phyloP scores from a whole-genome alignment of 1,284 basidiomycete genomes.

The Cutaneotrichosporon daszewskae region DNA sequence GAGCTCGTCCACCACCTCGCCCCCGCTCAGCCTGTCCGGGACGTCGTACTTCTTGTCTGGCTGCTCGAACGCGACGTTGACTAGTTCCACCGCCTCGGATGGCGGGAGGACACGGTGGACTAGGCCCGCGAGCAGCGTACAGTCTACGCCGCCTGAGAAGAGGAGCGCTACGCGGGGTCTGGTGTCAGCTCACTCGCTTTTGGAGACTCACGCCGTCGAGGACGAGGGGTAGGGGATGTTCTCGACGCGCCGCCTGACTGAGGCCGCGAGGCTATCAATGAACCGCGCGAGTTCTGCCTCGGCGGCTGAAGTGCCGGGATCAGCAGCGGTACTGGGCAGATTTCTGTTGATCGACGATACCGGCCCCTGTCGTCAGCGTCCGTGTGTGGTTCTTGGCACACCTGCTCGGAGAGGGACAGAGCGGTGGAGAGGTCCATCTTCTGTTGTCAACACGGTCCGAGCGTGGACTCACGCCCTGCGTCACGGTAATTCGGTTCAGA shows the following conservation, averaged over 20 bases:
- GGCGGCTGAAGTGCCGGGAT: slow-evolving; percentile 5
- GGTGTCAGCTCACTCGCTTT: too few species aligned
- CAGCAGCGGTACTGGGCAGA: slow-evolving; percentile 8
- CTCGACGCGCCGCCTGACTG: slow-evolving; percentile 48
- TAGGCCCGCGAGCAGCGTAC: slow-evolving; percentile 71
- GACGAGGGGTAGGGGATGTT: slow-evolving; percentile 44
- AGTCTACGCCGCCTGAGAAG: slow-evolving; percentile 96
- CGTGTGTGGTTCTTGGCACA: too few species aligned
- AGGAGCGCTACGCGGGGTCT: slow-evolving; percentile 68
- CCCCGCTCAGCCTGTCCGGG: slow-evolving; percentile 80
- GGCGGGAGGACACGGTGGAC: slow-evolving; percentile 67
- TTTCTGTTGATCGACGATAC: not conserved
- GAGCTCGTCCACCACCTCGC: slow-evolving; percentile 71
- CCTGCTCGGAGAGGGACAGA: not conserved
- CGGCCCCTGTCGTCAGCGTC: not conserved
- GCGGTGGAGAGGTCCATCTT: not conserved
- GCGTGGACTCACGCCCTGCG: too few species aligned
- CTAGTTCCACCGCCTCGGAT: slow-evolving; percentile 79
- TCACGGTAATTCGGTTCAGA: slow-evolving; percentile 4
- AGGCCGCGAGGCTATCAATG: slow-evolving; percentile 24
- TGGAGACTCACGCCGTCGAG: slow-evolving; percentile 3
- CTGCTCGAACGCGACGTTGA: slow-evolving; percentile 96
- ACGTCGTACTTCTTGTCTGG: slow-evolving; percentile 67
- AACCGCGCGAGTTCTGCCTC: slow-evolving; percentile 36
- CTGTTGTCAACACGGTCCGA: not conserved